phyloP scores from a whole-genome alignment of 78 protist genomes.

The Diacronema lutheri region DNA sequence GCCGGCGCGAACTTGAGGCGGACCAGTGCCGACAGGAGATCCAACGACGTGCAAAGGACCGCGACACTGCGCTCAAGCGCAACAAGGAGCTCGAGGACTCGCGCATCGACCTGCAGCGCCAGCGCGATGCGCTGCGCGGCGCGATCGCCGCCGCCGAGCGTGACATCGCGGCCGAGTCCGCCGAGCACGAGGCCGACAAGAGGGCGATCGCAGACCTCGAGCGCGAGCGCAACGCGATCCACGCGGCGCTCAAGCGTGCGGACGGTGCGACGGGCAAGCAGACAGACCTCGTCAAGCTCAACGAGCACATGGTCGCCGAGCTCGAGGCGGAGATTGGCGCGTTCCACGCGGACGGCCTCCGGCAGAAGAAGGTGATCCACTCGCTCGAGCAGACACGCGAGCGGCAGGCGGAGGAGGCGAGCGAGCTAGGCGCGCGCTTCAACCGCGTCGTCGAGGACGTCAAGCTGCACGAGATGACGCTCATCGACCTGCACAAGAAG shows the following conservation, averaged over 20 bases:
- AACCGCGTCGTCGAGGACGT: constrained; percentile 70
- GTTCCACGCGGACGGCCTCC: constrained; percentile 53
- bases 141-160: too few species aligned
- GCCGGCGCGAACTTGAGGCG: neutral
- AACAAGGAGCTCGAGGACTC: neutral
- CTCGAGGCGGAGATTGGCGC: constrained; percentile 46
- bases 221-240: too few species aligned
- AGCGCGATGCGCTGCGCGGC: neutral
- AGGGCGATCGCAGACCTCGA: too few species aligned
- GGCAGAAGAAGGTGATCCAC: constrained; percentile 49
- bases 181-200: too few species aligned
- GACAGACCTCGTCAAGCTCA: constrained; percentile 5
- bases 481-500: constrained; percentile 66
- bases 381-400: constrained; percentile 66
- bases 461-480: constrained; percentile 45
- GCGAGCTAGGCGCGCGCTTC: constrained; percentile 42
- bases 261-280: constrained; percentile 19
- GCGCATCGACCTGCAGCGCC: neutral
- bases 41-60: neutral
- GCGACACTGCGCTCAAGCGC: neutral
- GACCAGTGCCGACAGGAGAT: too few species aligned
- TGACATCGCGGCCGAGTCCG: too few species aligned
- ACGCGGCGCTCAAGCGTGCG: too few species aligned
- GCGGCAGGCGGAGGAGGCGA: constrained; percentile 42
- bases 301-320: neutral